Conservation (phyloP, 179 eudicot genomes). For the Actinidia arguta region DNA sequence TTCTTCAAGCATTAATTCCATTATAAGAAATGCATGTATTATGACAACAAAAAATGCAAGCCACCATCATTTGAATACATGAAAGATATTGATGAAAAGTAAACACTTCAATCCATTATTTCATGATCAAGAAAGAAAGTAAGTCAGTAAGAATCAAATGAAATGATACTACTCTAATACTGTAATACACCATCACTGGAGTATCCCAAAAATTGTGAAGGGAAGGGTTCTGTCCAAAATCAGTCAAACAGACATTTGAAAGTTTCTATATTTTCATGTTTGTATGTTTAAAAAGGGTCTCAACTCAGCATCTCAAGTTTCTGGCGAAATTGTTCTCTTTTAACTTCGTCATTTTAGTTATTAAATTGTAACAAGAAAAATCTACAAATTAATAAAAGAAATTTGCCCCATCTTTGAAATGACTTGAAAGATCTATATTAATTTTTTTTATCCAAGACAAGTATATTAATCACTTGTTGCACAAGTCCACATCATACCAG, state of each 20-base stretch:
- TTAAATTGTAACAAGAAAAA: neutral
- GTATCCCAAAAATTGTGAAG: neutral
- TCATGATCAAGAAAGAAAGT: neutral
- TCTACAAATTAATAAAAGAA: neutral
- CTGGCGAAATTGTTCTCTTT: neutral
- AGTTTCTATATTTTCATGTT: neutral
- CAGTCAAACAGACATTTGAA: neutral
- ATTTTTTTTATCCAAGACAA: neutral
- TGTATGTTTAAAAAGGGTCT: neutral
- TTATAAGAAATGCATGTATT: constrained; percentile 40
- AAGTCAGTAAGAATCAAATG: neutral
- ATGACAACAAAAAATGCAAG: constrained; percentile 15
- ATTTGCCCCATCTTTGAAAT: neutral
- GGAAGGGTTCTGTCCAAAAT: neutral
- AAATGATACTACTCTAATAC: neutral
- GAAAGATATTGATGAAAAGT: neutral
- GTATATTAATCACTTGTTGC: neutral
- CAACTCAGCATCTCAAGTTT: neutral
- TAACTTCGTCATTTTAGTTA: neutral
- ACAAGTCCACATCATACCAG: constrained; percentile 58
- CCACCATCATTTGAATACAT: neutral
- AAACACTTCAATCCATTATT: neutral
- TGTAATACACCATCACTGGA: neutral
- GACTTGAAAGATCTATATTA: neutral
- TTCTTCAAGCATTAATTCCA: constrained; percentile 98